Evolutionary conservation across 768 basidiomycete genomes (phyloP).

Genomic region (Pulveroboletus sp.): DNA sequence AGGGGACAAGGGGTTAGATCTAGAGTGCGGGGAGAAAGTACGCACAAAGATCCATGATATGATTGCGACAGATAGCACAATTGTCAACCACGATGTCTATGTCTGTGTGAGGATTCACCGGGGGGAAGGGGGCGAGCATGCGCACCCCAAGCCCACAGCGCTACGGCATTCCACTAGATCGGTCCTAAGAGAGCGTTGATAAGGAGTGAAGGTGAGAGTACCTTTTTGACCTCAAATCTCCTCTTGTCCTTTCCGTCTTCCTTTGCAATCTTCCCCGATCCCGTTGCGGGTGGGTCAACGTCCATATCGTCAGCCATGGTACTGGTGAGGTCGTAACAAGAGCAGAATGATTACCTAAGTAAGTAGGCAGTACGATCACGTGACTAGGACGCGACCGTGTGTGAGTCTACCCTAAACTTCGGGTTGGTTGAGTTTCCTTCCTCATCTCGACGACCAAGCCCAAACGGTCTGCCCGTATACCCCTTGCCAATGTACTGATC

Average conservation of each 20-base stretch:
- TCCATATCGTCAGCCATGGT: constrained; percentile 65
- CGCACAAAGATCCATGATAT: constrained; percentile 99
- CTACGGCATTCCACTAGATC: constrained; percentile 93
- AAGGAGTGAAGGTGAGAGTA: constrained; percentile 28
- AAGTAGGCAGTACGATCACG: constrained; percentile 22
- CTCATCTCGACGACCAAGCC: constrained; percentile 17
- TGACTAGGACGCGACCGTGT: constrained; percentile 37
- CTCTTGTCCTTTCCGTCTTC: constrained; percentile 69
- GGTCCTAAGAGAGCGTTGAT: not conserved
- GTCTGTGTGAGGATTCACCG: constrained; percentile 9
- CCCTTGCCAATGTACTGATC: constrained; percentile 28
- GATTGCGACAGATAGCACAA: constrained; percentile 99
- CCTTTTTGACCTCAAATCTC: constrained; percentile 99
- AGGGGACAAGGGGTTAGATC: constrained; percentile 4
- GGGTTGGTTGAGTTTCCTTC: constrained; percentile 28
- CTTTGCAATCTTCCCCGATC: constrained; percentile 42
- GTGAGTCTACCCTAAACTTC: constrained; percentile 35
- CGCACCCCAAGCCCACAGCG: constrained; percentile 98
- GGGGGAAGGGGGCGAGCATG: not conserved
- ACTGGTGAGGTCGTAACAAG: not conserved
- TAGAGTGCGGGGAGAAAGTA: constrained; percentile 6
- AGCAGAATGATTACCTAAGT: constrained; percentile 14
- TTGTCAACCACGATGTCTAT: constrained; percentile 98
- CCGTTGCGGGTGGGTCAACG: constrained; percentile 48
- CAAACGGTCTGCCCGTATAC: constrained; percentile 5